phyloP scores from a whole-genome alignment of 2,329 filamentous ascomycete species.

The Diaporthe capsici region DNA sequence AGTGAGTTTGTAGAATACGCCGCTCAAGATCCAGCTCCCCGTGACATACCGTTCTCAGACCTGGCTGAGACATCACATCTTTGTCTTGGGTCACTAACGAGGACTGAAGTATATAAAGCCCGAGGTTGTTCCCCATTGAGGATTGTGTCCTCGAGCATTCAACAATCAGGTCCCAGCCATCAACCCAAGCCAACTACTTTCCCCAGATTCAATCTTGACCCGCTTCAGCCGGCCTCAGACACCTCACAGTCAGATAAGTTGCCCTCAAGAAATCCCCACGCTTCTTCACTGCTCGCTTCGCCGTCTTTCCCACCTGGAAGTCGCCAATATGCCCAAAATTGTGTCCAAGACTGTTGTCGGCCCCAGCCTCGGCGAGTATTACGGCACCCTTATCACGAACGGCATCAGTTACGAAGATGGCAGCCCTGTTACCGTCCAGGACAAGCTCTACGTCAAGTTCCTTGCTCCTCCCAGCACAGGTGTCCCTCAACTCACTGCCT shows the following conservation, averaged over 20 bases:
- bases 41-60: neutral
- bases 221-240: neutral
- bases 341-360: neutral
- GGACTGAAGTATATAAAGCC: neutral
- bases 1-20: neutral
- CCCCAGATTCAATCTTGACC: neutral
- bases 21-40: neutral
- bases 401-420: conserved; percentile 1
- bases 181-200: neutral
- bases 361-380: neutral
- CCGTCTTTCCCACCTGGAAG: neutral
- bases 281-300: neutral
- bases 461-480: neutral
- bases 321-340: neutral
- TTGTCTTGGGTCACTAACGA: neutral
- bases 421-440: neutral
- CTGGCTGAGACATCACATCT: neutral
- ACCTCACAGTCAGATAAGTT: neutral
- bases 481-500: neutral
- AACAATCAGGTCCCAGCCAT: neutral
- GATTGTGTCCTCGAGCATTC: neutral
- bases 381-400: neutral
- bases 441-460: conserved; percentile 12
- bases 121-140: too few species aligned
- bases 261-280: neutral